These are phyloP conservation scores for Camellia oleifera DNA, from an alignment of 179 eudicot genomes.

Conservation along the genomic window DNA sequence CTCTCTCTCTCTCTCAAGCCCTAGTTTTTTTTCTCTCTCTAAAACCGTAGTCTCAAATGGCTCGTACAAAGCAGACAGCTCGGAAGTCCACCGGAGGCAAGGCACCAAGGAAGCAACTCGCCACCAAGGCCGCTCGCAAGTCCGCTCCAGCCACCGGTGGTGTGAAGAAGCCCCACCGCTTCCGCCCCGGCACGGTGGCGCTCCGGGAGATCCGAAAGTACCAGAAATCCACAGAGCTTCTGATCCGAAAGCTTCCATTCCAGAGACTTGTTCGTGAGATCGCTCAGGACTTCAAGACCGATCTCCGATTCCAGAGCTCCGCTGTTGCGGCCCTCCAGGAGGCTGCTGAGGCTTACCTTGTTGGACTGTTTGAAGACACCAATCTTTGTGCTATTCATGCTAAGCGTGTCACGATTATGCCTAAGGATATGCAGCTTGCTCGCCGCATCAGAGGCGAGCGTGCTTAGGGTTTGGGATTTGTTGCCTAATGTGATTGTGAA, in stretches of 20 bases:
- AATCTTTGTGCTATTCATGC: constrained; percentile 25
- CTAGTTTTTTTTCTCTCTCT: too few species aligned
- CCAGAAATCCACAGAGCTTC: constrained; percentile 26
- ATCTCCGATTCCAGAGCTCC: constrained; percentile 24
- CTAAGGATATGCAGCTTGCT: constrained; percentile 21
- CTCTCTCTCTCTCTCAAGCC: neutral
- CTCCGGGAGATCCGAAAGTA: constrained; percentile 26
- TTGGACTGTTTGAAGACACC: constrained; percentile 22
- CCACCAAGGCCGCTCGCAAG: constrained; percentile 25
- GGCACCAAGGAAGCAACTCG: constrained; percentile 22
- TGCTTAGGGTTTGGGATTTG: neutral
- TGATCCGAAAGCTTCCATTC: constrained; percentile 27
- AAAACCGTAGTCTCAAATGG: constrained; percentile 2
- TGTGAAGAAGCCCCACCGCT: constrained; percentile 25
- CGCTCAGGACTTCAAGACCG: constrained; percentile 29
- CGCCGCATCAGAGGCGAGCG: constrained; percentile 22
- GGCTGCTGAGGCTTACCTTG: constrained; percentile 25
- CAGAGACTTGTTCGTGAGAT: constrained; percentile 28
- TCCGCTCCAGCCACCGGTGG: constrained; percentile 26
- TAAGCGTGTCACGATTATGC: constrained; percentile 22
- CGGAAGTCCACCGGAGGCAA: constrained; percentile 26
- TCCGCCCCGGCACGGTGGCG: constrained; percentile 21
- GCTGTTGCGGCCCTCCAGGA: constrained; percentile 27
- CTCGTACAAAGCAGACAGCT: constrained; percentile 25
- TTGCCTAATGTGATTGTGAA: neutral